Percentiles rank a stretch among this genome's conserved stretches.
These are phyloP conservation scores for Nicotiana noctiflora DNA, from an alignment of 257 asterid genomes.

Conservation along the genomic window DNA sequence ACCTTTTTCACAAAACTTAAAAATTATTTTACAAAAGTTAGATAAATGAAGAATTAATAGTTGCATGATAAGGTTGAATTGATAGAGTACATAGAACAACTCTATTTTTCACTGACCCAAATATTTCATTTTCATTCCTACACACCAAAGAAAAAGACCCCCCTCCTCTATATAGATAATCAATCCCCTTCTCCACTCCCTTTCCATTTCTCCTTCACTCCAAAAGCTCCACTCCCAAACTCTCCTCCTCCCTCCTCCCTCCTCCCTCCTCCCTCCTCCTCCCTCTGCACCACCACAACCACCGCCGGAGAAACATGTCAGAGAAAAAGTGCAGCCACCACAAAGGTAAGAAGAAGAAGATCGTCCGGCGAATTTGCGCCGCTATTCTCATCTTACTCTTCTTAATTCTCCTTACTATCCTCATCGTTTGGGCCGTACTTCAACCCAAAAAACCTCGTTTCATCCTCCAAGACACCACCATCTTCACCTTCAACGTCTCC, in stretches of 20 bases:
- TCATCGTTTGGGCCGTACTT: conserved; percentile 66
- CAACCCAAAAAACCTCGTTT: conserved; percentile 81
- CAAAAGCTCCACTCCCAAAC: not conserved
- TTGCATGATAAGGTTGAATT: no score
- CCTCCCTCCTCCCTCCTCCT: not conserved
- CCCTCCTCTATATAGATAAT: not conserved
- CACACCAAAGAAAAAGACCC: no score
- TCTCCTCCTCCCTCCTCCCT: not conserved
- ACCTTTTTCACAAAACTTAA: no score
- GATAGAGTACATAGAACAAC: no score
- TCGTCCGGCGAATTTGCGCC: conserved; percentile 26
- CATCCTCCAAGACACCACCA: conserved; percentile 87
- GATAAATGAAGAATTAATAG: no score
- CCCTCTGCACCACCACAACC: not conserved
- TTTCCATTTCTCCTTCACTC: not conserved
- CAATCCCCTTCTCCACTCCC: not conserved
- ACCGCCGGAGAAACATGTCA: conserved; percentile 31
- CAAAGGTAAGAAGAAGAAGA: conserved; percentile 28
- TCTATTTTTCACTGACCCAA: no score
- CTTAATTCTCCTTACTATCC: conserved; percentile 46
- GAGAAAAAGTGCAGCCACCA: conserved; percentile 71
- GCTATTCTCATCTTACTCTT: conserved; percentile 30
- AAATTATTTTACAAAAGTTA: no score
- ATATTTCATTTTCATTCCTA: no score
- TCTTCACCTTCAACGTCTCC: conserved; percentile 69